Percentiles rank a stretch among this genome's conserved stretches.
Evolutionary conservation across 371 early-diverging fungal species (phyloP).

Genomic region (Actinomortierella ambigua): DNA sequence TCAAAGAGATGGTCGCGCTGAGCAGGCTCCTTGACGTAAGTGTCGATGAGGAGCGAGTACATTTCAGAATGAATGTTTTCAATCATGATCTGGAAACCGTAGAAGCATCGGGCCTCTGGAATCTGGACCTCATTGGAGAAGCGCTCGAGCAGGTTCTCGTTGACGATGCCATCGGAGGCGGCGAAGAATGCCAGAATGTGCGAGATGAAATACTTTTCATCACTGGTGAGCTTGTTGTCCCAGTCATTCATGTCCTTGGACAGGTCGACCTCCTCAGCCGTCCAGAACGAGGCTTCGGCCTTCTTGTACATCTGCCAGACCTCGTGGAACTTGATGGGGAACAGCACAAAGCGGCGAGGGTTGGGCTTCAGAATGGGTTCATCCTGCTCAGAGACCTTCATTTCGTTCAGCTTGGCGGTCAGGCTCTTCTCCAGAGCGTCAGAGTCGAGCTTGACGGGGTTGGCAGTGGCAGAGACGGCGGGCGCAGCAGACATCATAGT

Average conservation of each 20-base stretch:
- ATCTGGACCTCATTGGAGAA: conserved; percentile 98
- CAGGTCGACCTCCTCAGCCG: conserved; percentile 99
- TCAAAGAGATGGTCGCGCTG: conserved; percentile 95
- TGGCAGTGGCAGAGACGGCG: conserved; percentile 3
- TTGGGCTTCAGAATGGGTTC: conserved; percentile 63
- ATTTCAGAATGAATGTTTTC: conserved; percentile 99
- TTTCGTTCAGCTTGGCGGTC: background rate
- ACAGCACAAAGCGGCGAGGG: conserved; percentile 90
- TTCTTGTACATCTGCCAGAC: conserved; percentile 99
- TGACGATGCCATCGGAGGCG: conserved; percentile 99
- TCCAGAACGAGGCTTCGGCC: conserved; percentile 99
- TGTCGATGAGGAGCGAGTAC: conserved; percentile 98
- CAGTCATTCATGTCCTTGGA: conserved; percentile 95
- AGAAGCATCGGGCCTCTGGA: conserved; percentile 98
- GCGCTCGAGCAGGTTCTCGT: conserved; percentile 97
- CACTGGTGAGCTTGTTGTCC: conserved; percentile 89
- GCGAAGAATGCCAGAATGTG: conserved; percentile 99
- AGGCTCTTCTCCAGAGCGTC: too few species aligned
- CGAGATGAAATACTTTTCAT: conserved; percentile 97
- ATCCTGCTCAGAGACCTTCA: conserved; percentile 14
- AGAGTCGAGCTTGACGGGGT: background rate
- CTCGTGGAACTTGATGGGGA: conserved; percentile 96
- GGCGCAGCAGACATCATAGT: conserved; percentile 1
- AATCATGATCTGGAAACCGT: conserved; percentile 99
- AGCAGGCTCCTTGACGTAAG: conserved; percentile 93